Conservation (phyloP, 768 basidiomycete genomes). For the Mycena galericulata region DNA sequence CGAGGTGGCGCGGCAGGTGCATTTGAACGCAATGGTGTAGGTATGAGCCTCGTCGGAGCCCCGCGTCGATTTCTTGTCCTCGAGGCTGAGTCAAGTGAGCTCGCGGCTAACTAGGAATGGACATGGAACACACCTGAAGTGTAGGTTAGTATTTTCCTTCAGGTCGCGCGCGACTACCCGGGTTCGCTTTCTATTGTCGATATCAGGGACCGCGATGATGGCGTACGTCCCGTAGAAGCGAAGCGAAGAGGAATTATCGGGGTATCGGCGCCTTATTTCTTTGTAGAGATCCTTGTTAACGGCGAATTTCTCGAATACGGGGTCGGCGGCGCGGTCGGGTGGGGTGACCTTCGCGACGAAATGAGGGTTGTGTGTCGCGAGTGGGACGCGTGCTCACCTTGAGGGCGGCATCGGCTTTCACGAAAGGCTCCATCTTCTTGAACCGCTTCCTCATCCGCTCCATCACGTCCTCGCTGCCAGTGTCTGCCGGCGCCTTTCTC, state of each 20-base stretch:
- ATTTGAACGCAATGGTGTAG: constrained; percentile 21
- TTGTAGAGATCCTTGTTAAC: constrained; percentile 9
- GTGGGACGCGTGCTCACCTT: background rate
- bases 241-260: background rate
- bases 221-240: constrained; percentile 31
- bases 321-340: background rate
- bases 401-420: background rate
- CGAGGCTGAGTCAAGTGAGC: constrained; percentile 2
- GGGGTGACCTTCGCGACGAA: background rate
- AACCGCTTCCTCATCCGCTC: constrained; percentile 25
- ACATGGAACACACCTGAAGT: constrained; percentile 24
- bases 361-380: background rate
- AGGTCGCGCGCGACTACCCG: constrained; percentile 28
- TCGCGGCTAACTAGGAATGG: background rate
- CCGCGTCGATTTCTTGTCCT: background rate
- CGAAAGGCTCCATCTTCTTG: constrained; percentile 19
- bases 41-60: background rate
- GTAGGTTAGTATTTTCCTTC: constrained; percentile 10
- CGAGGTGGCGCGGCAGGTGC: constrained; percentile 21
- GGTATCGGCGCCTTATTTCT: constrained; percentile 17
- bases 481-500: constrained; percentile 15
- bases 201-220: constrained; percentile 26
- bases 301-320: constrained; percentile 18
- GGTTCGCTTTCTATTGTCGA: constrained; percentile 29
- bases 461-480: constrained; percentile 11